These are phyloP conservation scores for Pisolithus tinctorius DNA, from an alignment of 768 basidiomycete genomes.

Conservation along the genomic window DNA sequence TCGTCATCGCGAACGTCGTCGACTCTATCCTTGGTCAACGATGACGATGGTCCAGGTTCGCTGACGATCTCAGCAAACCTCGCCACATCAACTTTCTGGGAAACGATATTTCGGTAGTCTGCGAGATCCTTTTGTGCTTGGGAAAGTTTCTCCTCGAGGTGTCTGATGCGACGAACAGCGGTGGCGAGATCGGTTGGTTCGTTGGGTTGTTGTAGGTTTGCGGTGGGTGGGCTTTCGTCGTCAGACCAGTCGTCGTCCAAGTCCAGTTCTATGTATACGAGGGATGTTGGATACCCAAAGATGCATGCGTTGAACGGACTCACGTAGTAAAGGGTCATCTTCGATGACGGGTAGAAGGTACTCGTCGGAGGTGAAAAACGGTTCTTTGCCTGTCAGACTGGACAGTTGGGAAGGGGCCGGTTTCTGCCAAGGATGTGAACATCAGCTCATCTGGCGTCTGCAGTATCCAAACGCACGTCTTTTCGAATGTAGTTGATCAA, in stretches of 20 bases:
- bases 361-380: constrained; percentile 65
- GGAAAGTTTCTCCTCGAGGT: constrained; percentile 57
- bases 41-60: constrained; percentile 24
- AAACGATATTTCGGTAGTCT: constrained; percentile 56
- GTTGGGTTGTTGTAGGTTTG: constrained; percentile 4
- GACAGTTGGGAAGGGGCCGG: constrained; percentile 37
- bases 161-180: constrained; percentile 42
- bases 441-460: neutral
- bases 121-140: constrained; percentile 51
- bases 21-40: constrained; percentile 11
- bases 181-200: constrained; percentile 24
- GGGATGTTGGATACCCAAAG: neutral
- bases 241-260: constrained; percentile 74
- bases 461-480: constrained; percentile 37
- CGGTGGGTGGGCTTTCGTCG: constrained; percentile 38
- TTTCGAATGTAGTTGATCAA: constrained; percentile 85
- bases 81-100: constrained; percentile 43
- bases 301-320: constrained; percentile 28
- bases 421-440: constrained; percentile 37
- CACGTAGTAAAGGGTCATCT: constrained; percentile 88
- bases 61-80: constrained; percentile 37
- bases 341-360: constrained; percentile 78
- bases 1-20: constrained; percentile 65
- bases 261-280: constrained; percentile 44
- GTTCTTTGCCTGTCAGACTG: constrained; percentile 49